These are phyloP conservation scores for Catenaria anguillulae DNA, from an alignment of 371 early-diverging fungal genomes.

Conservation along the genomic window DNA sequence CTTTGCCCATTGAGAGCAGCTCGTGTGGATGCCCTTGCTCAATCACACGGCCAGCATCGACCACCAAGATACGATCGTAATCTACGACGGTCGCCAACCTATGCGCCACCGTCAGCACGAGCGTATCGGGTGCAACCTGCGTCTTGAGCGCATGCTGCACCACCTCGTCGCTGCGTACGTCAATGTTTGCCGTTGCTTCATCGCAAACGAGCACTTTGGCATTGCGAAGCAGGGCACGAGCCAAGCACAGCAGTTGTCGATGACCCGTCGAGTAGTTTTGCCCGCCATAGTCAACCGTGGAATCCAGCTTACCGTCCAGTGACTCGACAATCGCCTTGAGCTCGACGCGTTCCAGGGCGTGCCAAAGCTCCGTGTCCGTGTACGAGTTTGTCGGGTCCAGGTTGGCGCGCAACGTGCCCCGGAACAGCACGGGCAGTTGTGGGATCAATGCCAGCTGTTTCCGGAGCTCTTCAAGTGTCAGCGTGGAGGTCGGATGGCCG, in stretches of 20 bases:
- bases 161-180: slow-evolving; percentile 30
- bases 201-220: slow-evolving; percentile 34
- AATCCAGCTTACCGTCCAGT: slow-evolving; percentile 45
- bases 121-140: slow-evolving; percentile 76
- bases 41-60: slow-evolving; percentile 55
- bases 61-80: slow-evolving; percentile 62
- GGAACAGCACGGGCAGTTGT: slow-evolving; percentile 87
- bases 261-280: slow-evolving; percentile 14
- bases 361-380: slow-evolving; percentile 67
- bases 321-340: slow-evolving; percentile 45
- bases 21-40: slow-evolving; percentile 34
- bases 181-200: slow-evolving; percentile 33
- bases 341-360: slow-evolving; percentile 54
- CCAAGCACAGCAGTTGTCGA: slow-evolving; percentile 31
- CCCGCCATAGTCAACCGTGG: not conserved
- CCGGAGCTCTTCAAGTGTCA: slow-evolving; percentile 63
- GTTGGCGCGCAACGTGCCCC: slow-evolving; percentile 63
- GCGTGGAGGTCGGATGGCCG: slow-evolving; percentile 58
- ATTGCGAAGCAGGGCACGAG: slow-evolving; percentile 27
- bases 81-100: slow-evolving; percentile 81
- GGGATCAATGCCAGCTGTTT: slow-evolving; percentile 78
- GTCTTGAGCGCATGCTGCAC: slow-evolving; percentile 78
- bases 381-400: slow-evolving; percentile 64
- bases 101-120: slow-evolving; percentile 84
- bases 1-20: not conserved